Conservation (phyloP, 2,329 filamentous ascomycete species). For the Fusarium tupiense region DNA sequence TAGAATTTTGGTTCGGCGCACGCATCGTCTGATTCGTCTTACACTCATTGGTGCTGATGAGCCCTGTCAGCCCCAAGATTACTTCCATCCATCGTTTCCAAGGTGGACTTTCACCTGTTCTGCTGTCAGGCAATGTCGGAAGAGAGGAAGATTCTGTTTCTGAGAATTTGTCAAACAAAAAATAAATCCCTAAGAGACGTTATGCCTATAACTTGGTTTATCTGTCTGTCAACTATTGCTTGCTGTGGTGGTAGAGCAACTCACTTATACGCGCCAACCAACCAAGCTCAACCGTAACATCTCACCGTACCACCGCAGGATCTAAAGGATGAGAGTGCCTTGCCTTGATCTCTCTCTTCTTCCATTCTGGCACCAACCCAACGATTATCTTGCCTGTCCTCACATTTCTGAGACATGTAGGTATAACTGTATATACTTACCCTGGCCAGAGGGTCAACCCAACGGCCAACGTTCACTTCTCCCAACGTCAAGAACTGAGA, state of each 20-base stretch:
- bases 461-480: background rate
- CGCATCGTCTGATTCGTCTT: slow-evolving; percentile 4
- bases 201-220: background rate
- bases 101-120: background rate
- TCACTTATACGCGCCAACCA: background rate
- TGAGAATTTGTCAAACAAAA: background rate
- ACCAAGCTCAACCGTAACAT: background rate
- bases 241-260: background rate
- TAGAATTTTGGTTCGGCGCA: slow-evolving; percentile 9
- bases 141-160: background rate
- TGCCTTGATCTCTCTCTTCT: slow-evolving; percentile 9
- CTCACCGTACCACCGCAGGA: background rate
- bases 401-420: slow-evolving; percentile 9
- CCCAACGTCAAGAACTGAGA: background rate
- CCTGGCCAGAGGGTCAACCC: too few relatives aligned
- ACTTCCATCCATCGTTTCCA: background rate
- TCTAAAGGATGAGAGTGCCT: background rate
- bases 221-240: background rate
- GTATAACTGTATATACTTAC: background rate
- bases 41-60: slow-evolving; percentile 24
- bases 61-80: slow-evolving; percentile 30
- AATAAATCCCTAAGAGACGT: too few relatives aligned
- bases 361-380: background rate
- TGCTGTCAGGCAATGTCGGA: background rate
- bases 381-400: slow-evolving; percentile 6